Evolutionary conservation across 345 rosid genomes (phyloP), one percentile per base, ranked within the genome.

Genomic region (Eucalyptus lansdowneana): DNA sequence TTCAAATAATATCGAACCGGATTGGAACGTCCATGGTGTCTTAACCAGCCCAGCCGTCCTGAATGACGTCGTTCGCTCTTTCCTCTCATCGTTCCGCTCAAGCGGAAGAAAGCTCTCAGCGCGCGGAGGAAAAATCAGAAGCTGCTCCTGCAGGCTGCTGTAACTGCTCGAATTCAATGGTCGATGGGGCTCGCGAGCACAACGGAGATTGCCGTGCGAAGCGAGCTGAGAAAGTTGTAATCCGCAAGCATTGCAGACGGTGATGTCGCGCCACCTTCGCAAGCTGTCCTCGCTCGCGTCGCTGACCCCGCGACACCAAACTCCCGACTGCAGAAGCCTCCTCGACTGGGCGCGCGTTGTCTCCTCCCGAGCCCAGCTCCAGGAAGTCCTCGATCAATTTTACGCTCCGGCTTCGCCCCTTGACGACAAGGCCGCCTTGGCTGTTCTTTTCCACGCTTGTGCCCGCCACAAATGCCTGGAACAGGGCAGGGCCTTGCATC

Each of bases 371-470:
- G 93, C 93, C 76, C 92, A 89, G 62, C 92, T 96, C 50, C 53
- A 88, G n/a, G 93, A 93, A 87, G 96, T 97, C 37, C 88, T 96
- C 29, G 88, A 94, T 95, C 92, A 92, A 92, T 91, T 90, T 24
- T 65, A 37, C 86, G 49, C 65, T 12, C 67, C 31, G 31, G 16
- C 56, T 8, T 34, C 81, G 56, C 72, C 80, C 92, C 56, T 91
- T 93, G 34, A 85, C 91, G 14, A 90, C 88, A 80, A 91, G 54
- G 93, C 93, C 51, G 93, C 93, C 50, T 96, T 94, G 87, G 93
- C 96, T 8, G 86, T 94, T 80, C 96, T 96, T 88, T 94, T 97
- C 87, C 96, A 93, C 87, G 95, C 93, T 11, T 97, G 98, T 87
- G 95, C 99, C 54, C 89, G 91, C 80, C 95, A 92, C 80, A 93